Evolutionary conservation across 139 green algal species (phyloP).

Genomic region (Pedinophyceae sp.): DNA sequence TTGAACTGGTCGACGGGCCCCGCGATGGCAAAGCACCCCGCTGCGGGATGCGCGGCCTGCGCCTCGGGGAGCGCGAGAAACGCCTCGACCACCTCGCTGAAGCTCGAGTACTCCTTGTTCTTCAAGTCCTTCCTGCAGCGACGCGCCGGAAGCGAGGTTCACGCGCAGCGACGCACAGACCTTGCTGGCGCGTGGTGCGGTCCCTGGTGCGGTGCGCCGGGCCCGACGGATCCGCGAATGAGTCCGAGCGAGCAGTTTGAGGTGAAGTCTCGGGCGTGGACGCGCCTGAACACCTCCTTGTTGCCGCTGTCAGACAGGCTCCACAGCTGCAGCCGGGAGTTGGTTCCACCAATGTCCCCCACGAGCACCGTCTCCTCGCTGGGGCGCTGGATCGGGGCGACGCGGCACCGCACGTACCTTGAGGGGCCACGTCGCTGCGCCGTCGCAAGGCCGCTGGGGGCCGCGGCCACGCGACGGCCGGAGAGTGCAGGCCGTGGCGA

Average conservation of each 20-base stretch:
- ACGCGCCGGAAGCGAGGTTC: not conserved
- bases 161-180: not conserved
- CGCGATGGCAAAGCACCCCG: slow-evolving; percentile 52
- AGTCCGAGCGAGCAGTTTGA: no score
- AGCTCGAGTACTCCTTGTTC: slow-evolving; percentile 4
- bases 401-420: no score
- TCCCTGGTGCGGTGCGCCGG: not conserved
- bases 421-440: no score
- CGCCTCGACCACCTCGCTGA: not conserved
- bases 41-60: slow-evolving; percentile 6
- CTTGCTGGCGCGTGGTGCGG: not conserved
- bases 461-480: no score
- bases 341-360: slow-evolving; percentile 86
- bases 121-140: not conserved
- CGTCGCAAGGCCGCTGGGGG: no score
- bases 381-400: no score
- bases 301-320: not conserved
- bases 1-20: slow-evolving; percentile 52
- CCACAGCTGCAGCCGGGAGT: slow-evolving; percentile 76
- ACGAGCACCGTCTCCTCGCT: slow-evolving; percentile 53
- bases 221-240: no score
- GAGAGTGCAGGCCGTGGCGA: no score
- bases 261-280: no score
- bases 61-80: not conserved
- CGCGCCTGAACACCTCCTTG: not conserved